phyloP scores from a whole-genome alignment of 495 filamentous ascomycete genomes.

The Thozetella sp. region DNA sequence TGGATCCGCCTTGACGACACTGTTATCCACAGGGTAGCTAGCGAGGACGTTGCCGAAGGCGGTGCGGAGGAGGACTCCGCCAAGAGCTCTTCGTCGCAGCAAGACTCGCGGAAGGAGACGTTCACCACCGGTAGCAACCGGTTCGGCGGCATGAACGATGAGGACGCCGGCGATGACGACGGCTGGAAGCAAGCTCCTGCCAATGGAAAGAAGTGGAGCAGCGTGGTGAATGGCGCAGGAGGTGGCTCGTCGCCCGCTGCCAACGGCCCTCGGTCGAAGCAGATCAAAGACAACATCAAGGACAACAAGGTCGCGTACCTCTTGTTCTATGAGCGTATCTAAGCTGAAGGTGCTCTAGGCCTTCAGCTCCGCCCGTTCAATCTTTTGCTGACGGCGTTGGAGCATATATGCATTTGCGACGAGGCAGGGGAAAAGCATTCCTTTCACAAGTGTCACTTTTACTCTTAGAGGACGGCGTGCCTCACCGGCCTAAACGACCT shows the following conservation, averaged over 20 bases:
- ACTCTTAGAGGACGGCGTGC: not conserved
- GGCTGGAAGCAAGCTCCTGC: conserved; percentile 88
- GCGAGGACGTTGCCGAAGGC: conserved; percentile 89
- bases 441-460: not conserved
- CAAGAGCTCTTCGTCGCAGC: conserved; percentile 53
- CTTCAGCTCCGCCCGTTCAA: conserved; percentile 3
- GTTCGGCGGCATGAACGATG: conserved; percentile 68
- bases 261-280: conserved; percentile 53
- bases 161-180: conserved; percentile 68
- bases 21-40: conserved; percentile 78
- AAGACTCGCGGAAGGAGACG: conserved; percentile 39
- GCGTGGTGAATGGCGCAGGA: conserved; percentile 58
- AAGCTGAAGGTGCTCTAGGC: conserved; percentile 14
- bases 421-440: not conserved
- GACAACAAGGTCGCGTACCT: conserved; percentile 98
- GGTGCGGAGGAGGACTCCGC: conserved; percentile 76
- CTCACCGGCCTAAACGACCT: not conserved
- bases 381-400: not conserved
- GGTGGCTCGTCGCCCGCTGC: conserved; percentile 21
- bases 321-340: conserved; percentile 88
- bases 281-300: conserved; percentile 71
- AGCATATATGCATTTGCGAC: not conserved
- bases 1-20: conserved; percentile 98
- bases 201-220: conserved; percentile 66
- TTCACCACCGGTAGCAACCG: conserved; percentile 51